phyloP scores from a whole-genome alignment of 2,329 filamentous ascomycete species.

The Verticillium zaregamsianum region DNA sequence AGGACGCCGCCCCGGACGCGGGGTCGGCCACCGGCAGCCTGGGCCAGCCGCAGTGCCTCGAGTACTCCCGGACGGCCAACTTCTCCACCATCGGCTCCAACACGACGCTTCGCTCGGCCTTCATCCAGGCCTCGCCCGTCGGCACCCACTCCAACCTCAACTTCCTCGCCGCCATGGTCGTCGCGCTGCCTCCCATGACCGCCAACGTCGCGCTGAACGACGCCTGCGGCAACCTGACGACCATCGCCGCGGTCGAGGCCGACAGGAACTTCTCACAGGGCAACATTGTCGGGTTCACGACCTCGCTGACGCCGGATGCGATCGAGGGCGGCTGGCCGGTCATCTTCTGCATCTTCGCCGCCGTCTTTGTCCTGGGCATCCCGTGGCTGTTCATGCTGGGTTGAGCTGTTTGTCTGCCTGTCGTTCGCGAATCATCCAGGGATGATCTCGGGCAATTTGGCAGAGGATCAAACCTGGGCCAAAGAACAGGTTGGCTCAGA shows the following conservation, averaged over 20 bases:
- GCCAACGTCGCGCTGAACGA: slow-evolving; percentile 34
- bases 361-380: background rate
- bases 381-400: slow-evolving; percentile 4
- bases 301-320: slow-evolving; percentile 8
- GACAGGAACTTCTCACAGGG: slow-evolving; percentile 38
- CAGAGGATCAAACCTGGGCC: background rate
- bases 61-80: slow-evolving; percentile 41
- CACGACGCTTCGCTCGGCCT: slow-evolving; percentile 39
- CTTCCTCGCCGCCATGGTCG: slow-evolving; percentile 36
- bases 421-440: background rate
- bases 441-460: background rate
- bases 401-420: background rate
- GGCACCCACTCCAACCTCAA: slow-evolving; percentile 32
- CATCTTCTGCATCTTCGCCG: background rate
- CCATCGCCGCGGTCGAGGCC: slow-evolving; percentile 37
- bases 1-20: slow-evolving; percentile 3
- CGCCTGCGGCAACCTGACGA: slow-evolving; percentile 40
- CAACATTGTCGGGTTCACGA: slow-evolving; percentile 29
- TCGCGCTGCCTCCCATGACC: slow-evolving; percentile 30
- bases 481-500: background rate
- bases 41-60: slow-evolving; percentile 24
- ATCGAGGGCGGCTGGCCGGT: background rate
- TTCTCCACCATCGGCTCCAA: slow-evolving; percentile 41
- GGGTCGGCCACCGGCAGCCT: slow-evolving; percentile 1
- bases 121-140: slow-evolving; percentile 35